These are phyloP conservation scores for Xylariaceae sp. DNA, from an alignment of 2,329 filamentous ascomycete genomes.

Conservation along the genomic window DNA sequence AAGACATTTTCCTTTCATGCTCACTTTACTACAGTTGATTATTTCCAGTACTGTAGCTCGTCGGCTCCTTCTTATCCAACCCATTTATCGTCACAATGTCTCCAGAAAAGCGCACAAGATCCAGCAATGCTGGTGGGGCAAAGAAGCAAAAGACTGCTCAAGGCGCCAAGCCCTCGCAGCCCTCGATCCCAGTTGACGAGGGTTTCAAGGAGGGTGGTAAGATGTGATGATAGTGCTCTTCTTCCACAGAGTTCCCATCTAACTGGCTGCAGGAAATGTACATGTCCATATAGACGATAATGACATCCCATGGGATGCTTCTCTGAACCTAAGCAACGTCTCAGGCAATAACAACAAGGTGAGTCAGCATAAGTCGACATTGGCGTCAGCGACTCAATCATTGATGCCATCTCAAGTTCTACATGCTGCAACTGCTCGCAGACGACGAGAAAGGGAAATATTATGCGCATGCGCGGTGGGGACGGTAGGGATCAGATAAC, in stretches of 20 bases:
- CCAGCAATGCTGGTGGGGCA: constrained; percentile 1
- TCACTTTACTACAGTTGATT: too few species aligned
- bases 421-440: constrained; percentile 17
- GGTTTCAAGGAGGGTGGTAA: constrained; percentile 16
- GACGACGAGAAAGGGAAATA: constrained; percentile 10
- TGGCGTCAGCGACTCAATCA: not conserved
- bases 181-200: constrained; percentile 15
- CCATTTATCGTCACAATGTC: constrained; percentile 1
- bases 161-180: constrained; percentile 11
- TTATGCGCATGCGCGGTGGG: constrained; percentile 16
- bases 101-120: constrained; percentile 9
- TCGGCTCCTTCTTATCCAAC: too few species aligned
- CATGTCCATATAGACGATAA: constrained; percentile 16
- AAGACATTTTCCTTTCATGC: too few species aligned
- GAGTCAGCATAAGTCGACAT: not conserved
- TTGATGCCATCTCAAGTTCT: constrained; percentile 7
- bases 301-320: constrained; percentile 15
- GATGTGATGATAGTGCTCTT: not conserved
- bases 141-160: constrained; percentile 18
- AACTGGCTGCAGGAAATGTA: constrained; percentile 6
- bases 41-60: too few species aligned
- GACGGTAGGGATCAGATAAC: constrained; percentile 8
- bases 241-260: not conserved
- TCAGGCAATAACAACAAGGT: constrained; percentile 19
- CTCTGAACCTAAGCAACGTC: constrained; percentile 17